Base-by-base conservation (phyloP, 176 grass and related monocot genomes). In the Triticum timopheevii region DNA sequence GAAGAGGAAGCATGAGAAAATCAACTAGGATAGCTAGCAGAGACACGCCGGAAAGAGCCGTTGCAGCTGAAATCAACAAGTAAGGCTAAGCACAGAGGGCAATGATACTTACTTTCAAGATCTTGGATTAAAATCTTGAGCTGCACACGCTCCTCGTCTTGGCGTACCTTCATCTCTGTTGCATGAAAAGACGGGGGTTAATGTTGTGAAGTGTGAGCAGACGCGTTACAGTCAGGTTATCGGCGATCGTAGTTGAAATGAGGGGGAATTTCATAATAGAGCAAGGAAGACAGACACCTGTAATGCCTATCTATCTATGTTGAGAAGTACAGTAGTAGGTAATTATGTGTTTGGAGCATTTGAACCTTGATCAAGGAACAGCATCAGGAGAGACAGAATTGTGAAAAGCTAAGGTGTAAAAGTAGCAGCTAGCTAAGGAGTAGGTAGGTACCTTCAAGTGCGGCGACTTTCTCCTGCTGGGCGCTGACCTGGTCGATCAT, bases 401-500 rank as follows among this genome's bases (percentile, higher is more conserved):
- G 11, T 69, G 25, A 30, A 8, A 45, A 9, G 38, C 38, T 40
- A 40, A 30, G 28, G 28, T 30, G 28, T 11, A 45, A 45, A 10
- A 12, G 10, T 45, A 44, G 11, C 31, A 31, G 31, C 2, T 47
- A 47, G 44, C 44, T 0, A 11, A 0, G 42, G 1, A 12, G 78
- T 88, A 98, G 93, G 52, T 33, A 28, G 61, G 79, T 88, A 98
- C 96, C 96, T 96, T 98, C 88, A 8, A 95, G 87, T n/a, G 79
- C 69, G 65, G 90, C 96, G 80, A 98, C 96, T 82, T 92, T 95
- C 34, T 93, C 96, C 78, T 98, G 93, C 86, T 98, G 96, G 19
- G 65, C 78, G 82, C 96, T 96, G 73, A 96, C 91, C 84, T 94
- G 96, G 72, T 95, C 90, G 73, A 98, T 98, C 75, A 98, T 92